Evolutionary conservation across 345 rosid genomes (phyloP).

Genomic region (Psidium friedrichsthalianum): DNA sequence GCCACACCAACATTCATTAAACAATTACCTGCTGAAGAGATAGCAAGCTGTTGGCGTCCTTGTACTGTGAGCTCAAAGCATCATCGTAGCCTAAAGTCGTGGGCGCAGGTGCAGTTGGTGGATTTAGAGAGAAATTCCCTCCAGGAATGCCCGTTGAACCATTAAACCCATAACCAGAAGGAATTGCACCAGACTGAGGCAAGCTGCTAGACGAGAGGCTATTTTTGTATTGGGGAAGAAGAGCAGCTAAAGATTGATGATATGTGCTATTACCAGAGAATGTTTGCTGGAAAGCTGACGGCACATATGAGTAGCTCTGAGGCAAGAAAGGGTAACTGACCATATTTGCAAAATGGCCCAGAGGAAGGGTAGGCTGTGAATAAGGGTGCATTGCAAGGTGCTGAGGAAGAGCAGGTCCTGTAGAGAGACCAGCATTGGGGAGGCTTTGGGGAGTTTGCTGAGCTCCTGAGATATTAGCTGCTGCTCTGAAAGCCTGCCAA

Average conservation of each 20-base stretch:
- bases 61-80: constrained; percentile 70
- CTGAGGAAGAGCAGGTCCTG: constrained; percentile 73
- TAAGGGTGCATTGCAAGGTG: constrained; percentile 89
- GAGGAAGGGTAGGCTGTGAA: constrained; percentile 74
- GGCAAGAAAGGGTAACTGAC: constrained; percentile 79
- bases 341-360: constrained; percentile 86
- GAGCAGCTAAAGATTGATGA: constrained; percentile 79
- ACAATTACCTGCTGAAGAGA: constrained; percentile 62
- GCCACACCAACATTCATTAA: background rate
- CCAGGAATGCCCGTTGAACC: constrained; percentile 57
- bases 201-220: constrained; percentile 65
- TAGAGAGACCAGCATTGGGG: constrained; percentile 51
- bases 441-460: constrained; percentile 55
- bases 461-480: constrained; percentile 45
- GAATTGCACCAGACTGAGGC: constrained; percentile 77
- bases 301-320: constrained; percentile 88
- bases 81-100: constrained; percentile 65
- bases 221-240: constrained; percentile 85
- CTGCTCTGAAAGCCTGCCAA: constrained; percentile 55
- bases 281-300: constrained; percentile 83
- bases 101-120: constrained; percentile 50
- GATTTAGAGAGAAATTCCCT: constrained; percentile 65
- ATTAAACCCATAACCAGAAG: constrained; percentile 86
- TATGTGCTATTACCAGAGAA: constrained; percentile 70
- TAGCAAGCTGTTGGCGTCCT: constrained; percentile 59